Evolutionary conservation across 495 filamentous ascomycete species (phyloP), one percentile per base, ranked within the genome.

Genomic region (Tuber aestivum): DNA sequence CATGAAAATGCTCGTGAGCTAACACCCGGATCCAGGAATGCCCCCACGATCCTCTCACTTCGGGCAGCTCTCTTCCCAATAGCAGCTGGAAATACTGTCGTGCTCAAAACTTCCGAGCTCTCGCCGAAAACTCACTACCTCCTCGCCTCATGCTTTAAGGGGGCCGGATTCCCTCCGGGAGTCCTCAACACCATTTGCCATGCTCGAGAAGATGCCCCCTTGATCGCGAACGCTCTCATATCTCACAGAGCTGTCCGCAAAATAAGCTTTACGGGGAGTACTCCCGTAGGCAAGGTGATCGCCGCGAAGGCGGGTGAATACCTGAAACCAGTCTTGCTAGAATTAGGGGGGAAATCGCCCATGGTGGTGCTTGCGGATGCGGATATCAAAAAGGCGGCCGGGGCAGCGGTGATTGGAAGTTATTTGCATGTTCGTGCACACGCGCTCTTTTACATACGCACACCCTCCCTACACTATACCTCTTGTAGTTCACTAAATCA

Each of bases 81-180:
- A 56, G 94, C 93, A 18, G 90, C 90, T 1, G 94, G 94, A 38
- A 93, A 93, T 81, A 93, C 92, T 2, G 87, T 87, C 50, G 87
- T 96, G 37, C 85, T 95, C 9, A 96, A 96, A 82, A 91, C 90
- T 38, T 89, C 90, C 7, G 94, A 97, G 83, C 84, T 90, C 65
- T 90, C 91, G 18, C 94, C 94, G 12, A 89, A 90, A 71, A 89
- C 88, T 76, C 92, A 93, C 86, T 92, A 89, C 86, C 90, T 88
- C 50, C 87, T 97, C 68, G 89, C 90, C 35, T 88, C 89, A 42
- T 82, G 92, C 79, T 88, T 95, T 81, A 87, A 87, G 32, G 89
- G 94, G 81, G 94, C 94, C 32, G 94, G 94, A 73, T 86, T 91
- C 20, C 89, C 89, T 0, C 83, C 83, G 16, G 91, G 89, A 27